phyloP scores from a whole-genome alignment of 2,329 filamentous ascomycete genomes.

The Trichoderma asperellum region DNA sequence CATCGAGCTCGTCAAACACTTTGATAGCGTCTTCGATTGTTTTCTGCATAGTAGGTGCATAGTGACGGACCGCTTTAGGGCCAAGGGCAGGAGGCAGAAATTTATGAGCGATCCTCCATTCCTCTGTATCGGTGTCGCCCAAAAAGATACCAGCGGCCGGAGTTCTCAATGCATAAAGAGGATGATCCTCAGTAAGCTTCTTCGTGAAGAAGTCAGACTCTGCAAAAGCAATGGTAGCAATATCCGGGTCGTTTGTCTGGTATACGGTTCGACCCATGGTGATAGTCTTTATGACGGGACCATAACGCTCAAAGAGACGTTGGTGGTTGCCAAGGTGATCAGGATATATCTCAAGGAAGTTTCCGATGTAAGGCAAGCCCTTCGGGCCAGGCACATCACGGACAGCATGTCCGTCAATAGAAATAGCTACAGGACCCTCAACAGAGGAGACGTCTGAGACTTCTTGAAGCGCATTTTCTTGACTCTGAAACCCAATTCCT shows the following conservation, averaged over 20 bases:
- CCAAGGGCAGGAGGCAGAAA: conserved; percentile 63
- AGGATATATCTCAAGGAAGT: conserved; percentile 59
- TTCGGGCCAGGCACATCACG: conserved; percentile 55
- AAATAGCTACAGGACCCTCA: conserved; percentile 46
- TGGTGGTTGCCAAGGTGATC: conserved; percentile 62
- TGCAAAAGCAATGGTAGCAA: conserved; percentile 51
- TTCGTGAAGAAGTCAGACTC: conserved; percentile 60
- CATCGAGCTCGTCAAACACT: conserved; percentile 56
- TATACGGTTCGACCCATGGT: conserved; percentile 56
- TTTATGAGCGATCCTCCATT: conserved; percentile 60
- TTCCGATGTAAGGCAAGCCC: conserved; percentile 55
- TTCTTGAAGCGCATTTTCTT: background rate
- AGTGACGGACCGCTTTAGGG: conserved; percentile 64
- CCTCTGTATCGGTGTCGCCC: conserved; percentile 55
- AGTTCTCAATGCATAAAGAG: conserved; percentile 50
- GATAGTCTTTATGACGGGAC: conserved; percentile 55
- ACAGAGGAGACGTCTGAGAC: conserved; percentile 43
- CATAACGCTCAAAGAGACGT: conserved; percentile 57
- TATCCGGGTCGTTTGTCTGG: conserved; percentile 54
- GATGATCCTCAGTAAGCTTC: conserved; percentile 54
- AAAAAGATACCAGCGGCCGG: conserved; percentile 50
- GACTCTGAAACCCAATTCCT: conserved; percentile 7
- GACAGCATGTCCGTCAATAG: conserved; percentile 54
- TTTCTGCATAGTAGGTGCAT: conserved; percentile 61
- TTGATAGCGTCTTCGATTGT: conserved; percentile 55